Evolutionary conservation across 2,329 filamentous ascomycete species (phyloP), one percentile per base, ranked within the genome.

Genomic region (Penicillium janthinellum): DNA sequence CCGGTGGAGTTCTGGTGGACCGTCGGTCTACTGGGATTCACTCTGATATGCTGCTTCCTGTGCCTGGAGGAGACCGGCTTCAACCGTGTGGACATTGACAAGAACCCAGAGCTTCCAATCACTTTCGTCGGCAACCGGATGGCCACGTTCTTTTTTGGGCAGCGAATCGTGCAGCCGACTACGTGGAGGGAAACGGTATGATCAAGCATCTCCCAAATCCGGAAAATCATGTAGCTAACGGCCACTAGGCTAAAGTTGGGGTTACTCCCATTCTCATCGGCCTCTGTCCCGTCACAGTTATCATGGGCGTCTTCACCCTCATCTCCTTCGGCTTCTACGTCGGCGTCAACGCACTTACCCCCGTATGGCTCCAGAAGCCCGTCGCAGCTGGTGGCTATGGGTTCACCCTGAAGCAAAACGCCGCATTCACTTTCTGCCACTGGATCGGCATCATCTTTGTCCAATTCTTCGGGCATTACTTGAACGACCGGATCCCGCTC

Each of bases 1-100:
- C 71, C 73, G 1, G 62, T 75, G 2, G 73, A 77, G 51, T 81
- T 77, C 63, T 81, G 78, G 78, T 81, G 78, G 76, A 76, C 74
- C 1, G 70, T 79, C n/a, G 76, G 70, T 4, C 59, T 78, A 1
- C 64, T 75, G 2, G 75, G 71, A 0, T 67, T 73, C 37, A 67
- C 74, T 1, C 64, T 74, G 17, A 63, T 80, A 4, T 59, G 73
- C 1, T 71, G 75, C 15, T 73, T 80, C 44, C 45, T 73, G 25
- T 75, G 77, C 45, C 67, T 79, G 7, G 75, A 79, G 60, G 77
- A 80, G 47, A 80, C 77, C 0, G 68, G 70, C 1, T 80, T 71
- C 44, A 67, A 73, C 17, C 70, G 75, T 8, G 62, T 59, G 12
- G 39, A 59, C 14, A 39, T 64, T 2, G 61, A 65, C 2, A 62